Percentiles rank a stretch among this genome's conserved stretches.
phyloP scores from a whole-genome alignment of 768 basidiomycete genomes.

The Lentinula lateritia region DNA sequence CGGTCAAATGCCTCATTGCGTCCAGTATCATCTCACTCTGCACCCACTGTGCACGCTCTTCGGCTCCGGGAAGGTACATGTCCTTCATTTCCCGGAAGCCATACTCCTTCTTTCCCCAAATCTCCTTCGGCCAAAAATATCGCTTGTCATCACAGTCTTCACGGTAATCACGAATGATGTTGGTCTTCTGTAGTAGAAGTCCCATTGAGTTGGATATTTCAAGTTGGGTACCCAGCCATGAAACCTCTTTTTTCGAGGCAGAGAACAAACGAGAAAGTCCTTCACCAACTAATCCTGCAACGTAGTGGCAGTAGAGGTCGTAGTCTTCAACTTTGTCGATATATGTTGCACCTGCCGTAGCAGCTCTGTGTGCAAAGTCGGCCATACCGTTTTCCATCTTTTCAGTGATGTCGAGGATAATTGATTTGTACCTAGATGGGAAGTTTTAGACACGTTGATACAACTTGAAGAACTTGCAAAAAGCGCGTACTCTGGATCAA shows the following conservation, averaged over 20 bases:
- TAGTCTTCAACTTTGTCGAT: conserved; percentile 79
- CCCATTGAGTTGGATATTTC: conserved; percentile 93
- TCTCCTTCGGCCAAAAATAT: conserved; percentile 93
- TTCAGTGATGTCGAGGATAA: conserved; percentile 76
- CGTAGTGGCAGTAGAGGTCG: conserved; percentile 97
- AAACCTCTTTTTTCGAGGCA: conserved; percentile 75
- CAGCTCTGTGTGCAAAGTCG: conserved; percentile 83
- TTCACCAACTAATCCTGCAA: conserved; percentile 96
- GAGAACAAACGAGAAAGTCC: conserved; percentile 87
- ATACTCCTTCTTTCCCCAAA: conserved; percentile 66
- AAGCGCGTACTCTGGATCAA: conserved; percentile 55
- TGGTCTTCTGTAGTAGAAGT: conserved; percentile 94
- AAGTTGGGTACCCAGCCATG: conserved; percentile 72
- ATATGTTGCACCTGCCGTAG: conserved; percentile 61
- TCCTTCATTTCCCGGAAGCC: conserved; percentile 64
- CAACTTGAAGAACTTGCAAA: not conserved
- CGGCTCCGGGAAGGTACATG: conserved; percentile 50
- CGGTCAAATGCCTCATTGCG: conserved; percentile 60
- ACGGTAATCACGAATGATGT: conserved; percentile 92
- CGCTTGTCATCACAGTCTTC: conserved; percentile 85
- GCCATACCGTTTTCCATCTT: conserved; percentile 98
- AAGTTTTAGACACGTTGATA: conserved; percentile 4
- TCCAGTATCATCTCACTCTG: conserved; percentile 80
- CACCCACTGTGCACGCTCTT: conserved; percentile 69
- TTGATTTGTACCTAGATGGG: conserved; percentile 53